These are phyloP conservation scores for Dryas alaskensis DNA, from an alignment of 306 rosid species.

Conservation along the genomic window DNA sequence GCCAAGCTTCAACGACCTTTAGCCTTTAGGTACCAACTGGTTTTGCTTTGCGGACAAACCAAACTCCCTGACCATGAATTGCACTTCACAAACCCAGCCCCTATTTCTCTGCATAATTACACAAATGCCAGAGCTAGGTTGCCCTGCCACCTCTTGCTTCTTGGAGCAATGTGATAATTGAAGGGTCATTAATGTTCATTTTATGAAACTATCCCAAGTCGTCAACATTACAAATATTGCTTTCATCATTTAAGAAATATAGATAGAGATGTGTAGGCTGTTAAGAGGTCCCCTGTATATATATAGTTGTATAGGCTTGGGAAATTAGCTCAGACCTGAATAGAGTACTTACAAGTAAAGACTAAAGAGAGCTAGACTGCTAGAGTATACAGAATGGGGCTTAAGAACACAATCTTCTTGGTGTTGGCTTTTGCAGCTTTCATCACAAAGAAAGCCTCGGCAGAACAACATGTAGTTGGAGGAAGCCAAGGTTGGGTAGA, in stretches of 20 bases:
- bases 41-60: conserved; percentile 44
- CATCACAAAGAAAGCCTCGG: conserved; percentile 30
- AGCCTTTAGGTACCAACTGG: conserved; percentile 10
- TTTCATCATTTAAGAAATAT: background rate
- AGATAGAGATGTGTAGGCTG: too few relatives aligned
- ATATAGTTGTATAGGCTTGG: conserved; percentile 7
- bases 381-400: conserved; percentile 46
- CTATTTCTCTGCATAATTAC: conserved; percentile 11
- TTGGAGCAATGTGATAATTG: conserved; percentile 1
- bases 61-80: conserved; percentile 16
- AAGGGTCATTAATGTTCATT: background rate
- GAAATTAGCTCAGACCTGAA: background rate
- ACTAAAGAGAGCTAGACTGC: background rate
- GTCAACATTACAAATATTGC: background rate
- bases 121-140: background rate
- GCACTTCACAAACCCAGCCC: conserved; percentile 1
- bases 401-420: conserved; percentile 43
- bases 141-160: background rate
- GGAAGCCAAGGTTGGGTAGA: conserved; percentile 90
- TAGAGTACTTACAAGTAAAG: background rate
- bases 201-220: background rate
- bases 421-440: conserved; percentile 36
- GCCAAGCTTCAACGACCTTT: conserved; percentile 38
- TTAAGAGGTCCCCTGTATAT: conserved; percentile 5
- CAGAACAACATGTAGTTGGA: conserved; percentile 67